Base-by-base conservation (phyloP, 176 grass and related monocot genomes). In the Cenchrus purpureus region DNA sequence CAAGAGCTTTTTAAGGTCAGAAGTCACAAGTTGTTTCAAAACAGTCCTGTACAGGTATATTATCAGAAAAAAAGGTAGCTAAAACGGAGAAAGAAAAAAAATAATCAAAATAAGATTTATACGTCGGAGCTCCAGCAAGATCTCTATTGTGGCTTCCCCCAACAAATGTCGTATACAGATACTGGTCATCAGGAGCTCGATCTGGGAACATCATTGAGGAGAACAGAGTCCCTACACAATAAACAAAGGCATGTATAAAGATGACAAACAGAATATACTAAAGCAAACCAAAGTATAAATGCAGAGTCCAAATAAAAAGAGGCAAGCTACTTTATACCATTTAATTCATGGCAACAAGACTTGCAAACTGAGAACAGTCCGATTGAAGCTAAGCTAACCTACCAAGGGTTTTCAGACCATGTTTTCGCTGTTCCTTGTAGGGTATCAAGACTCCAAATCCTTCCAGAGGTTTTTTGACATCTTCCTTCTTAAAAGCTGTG, bases 121-220 rank as follows among this genome's bases (percentile, higher is more conserved):
- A 99, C 93, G 88, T 86, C 82, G 97, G 86, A 79, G 97, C 97
- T 79, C 90, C 93, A 82, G 91, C 97, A 34, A 99, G 89, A 83
- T 99, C 91, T 81, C 84, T 92, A 83, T 91, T 99, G 72, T 92
- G 89, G 92, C 97, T 99, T 51, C 97, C 97, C 54, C 97, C 97
- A 84, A 99, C 61, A 75, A 99, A 99, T 82, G 93, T 89, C 20
- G 93, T 96, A 85, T 96, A 99, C 43, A 99, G 78, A 87, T 96
- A 86, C 56, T 99, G 93, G 81, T 94, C 97, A 71, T 63, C 61
- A 68, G 97, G 97, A 84, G 97, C 90, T 89, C 97, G 91, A 83
- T 99, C 90, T 78, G 97, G 97, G 86, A 99, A 99, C 97, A 99
- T 99, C 93, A 96, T 99, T n/a, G 97, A 99, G 86, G 97, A 99